Evolutionary conservation across 179 eudicot genomes (phyloP), one percentile per base, ranked within the genome.

Genomic region (Actinidia arguta): DNA sequence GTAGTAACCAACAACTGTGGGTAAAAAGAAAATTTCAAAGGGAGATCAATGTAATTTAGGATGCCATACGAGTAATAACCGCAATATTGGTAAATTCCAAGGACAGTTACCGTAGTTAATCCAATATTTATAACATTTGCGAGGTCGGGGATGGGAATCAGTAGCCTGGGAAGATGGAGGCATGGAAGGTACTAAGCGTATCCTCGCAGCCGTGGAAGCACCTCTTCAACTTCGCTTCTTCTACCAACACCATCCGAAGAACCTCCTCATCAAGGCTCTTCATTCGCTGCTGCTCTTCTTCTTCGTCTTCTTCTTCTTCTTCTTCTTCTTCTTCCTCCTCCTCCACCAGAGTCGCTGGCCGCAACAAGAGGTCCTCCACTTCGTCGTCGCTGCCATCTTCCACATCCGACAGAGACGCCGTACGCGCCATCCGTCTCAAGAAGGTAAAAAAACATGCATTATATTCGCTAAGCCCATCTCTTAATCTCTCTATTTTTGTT

Each of bases 401-500:
- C 13, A 93, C 99, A 4, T 95, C 99, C 39, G 99, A 95, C 64
- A 88, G 90, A 78, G 98, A 94, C 42, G 93, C 99, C 20, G 80
- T 95, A 81, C 99, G 99, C 76, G 82, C 93, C 25, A 93, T 96
- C 75, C 97, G 99, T 78, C 86, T 95, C 1, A 85, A 88, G 55
- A 95, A 95, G 92, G 98, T 94, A 67, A 67, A 50, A 50, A 24
- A 3, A 50, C 6, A 16, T 11, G 24, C 27, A 54, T 20, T 12
- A 24, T 27, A 24, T 54, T 75, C 4, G 12, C 36, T n/a, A 39
- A 39, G 42, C 42, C 42, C 42, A 39, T 39, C 42, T 39, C 42
- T 39, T 39, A 39, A 39, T 39, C 42, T 39, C 2, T 39, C 42
- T 39, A 39, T 39, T 39, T 39, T 39, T 39, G 42, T 39, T 39